Conservation (phyloP, 2,329 filamentous ascomycete species). For the Ophiostoma angusticollis region DNA sequence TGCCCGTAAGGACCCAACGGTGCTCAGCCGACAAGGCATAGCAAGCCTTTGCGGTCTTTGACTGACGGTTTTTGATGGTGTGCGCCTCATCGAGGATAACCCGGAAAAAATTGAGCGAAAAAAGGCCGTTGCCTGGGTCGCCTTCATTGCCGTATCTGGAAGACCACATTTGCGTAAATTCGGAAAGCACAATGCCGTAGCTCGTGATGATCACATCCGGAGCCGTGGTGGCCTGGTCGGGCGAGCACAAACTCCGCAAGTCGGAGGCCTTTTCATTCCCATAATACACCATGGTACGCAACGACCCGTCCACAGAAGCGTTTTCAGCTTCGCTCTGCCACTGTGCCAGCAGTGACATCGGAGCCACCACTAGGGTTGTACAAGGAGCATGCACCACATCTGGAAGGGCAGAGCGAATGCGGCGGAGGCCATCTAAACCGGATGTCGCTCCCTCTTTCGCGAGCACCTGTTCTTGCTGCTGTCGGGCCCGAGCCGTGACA, state of each 20-base stretch:
- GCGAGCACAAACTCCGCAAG: slow-evolving; percentile 65
- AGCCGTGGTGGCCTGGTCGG: slow-evolving; percentile 58
- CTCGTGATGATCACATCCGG: slow-evolving; percentile 91
- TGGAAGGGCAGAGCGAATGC: slow-evolving; percentile 15
- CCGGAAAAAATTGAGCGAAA: slow-evolving; percentile 88
- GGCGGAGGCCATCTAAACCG: slow-evolving; percentile 47
- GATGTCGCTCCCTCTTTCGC: slow-evolving; percentile 13
- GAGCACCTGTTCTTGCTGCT: slow-evolving; percentile 8
- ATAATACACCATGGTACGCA: slow-evolving; percentile 85
- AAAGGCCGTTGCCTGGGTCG: slow-evolving; percentile 58
- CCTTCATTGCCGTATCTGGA: slow-evolving; percentile 29
- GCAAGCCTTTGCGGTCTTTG: slow-evolving; percentile 90
- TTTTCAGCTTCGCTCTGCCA: slow-evolving; percentile 95
- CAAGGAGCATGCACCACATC: slow-evolving; percentile 59
- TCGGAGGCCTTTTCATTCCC: slow-evolving; percentile 73
- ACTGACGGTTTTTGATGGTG: slow-evolving; percentile 77
- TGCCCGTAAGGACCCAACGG: slow-evolving; percentile 88
- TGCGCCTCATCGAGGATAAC: slow-evolving; percentile 94
- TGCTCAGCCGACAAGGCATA: slow-evolving; percentile 78
- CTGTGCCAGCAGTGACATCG: slow-evolving; percentile 90
- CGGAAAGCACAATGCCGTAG: slow-evolving; percentile 83
- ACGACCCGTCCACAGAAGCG: slow-evolving; percentile 68
- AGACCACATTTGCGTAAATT: slow-evolving; percentile 65
- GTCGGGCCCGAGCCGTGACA: slow-evolving; percentile 23
- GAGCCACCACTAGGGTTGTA: slow-evolving; percentile 90